A percentile compares a stretch with the other conserved stretches of the same genome.
phyloP scores from a whole-genome alignment of 1,139 yeast species.

The Debaryomyces robertsiae region DNA sequence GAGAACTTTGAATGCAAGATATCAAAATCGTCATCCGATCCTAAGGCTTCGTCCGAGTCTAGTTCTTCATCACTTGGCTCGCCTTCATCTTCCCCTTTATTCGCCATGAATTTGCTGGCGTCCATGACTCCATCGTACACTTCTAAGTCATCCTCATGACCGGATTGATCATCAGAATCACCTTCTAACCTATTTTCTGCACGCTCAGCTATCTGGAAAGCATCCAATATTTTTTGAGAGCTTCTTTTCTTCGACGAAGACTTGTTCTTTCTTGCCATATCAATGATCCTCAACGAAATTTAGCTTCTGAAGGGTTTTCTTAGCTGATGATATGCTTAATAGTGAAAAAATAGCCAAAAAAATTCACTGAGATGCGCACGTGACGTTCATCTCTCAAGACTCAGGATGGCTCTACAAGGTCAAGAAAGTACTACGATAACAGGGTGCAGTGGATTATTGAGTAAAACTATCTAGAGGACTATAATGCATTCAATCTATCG shows the following conservation, averaged over 20 bases:
- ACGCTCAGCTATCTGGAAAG: slow-evolving; percentile 50
- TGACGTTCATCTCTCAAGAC: not conserved
- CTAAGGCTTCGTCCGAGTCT: slow-evolving; percentile 77
- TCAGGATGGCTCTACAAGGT: not conserved
- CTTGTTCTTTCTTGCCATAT: slow-evolving; percentile 29
- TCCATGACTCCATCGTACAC: slow-evolving; percentile 47
- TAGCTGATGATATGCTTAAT: not conserved
- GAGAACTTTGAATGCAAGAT: slow-evolving; percentile 67
- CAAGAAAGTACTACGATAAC: not conserved
- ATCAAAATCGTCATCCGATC: slow-evolving; percentile 75
- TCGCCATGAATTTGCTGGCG: slow-evolving; percentile 39
- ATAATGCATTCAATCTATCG: slow-evolving; percentile 91
- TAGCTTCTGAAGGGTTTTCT: not conserved
- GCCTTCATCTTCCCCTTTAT: slow-evolving; percentile 30
- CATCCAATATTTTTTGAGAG: slow-evolving; percentile 43
- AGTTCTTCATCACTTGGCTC: slow-evolving; percentile 65
- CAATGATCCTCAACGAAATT: not conserved
- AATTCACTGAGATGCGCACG: slow-evolving; percentile 4
- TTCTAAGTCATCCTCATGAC: slow-evolving; percentile 23
- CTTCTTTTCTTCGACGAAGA: slow-evolving; percentile 33
- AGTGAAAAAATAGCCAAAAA: slow-evolving; percentile 4
- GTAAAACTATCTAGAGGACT: slow-evolving; percentile 18
- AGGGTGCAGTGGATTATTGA: slow-evolving; percentile 2
- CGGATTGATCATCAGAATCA: slow-evolving; percentile 20
- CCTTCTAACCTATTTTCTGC: slow-evolving; percentile 32